Percentiles rank a stretch among this genome's conserved stretches.
phyloP scores from a whole-genome alignment of 805 yeast genomes.

The Starmerella sirachaensis region DNA sequence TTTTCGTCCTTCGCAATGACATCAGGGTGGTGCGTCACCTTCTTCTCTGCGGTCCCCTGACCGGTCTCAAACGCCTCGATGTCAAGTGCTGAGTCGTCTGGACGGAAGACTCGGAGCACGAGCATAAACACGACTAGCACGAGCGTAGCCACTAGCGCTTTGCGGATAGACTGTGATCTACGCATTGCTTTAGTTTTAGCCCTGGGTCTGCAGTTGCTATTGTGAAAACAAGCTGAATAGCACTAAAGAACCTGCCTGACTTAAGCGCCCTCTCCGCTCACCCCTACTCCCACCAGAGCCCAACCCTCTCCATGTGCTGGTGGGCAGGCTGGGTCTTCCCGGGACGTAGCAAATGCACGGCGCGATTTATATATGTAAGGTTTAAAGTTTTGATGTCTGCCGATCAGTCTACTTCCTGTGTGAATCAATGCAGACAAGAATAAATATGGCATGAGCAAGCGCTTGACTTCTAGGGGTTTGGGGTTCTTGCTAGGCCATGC shows the following conservation, averaged over 20 bases:
- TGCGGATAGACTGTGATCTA: constrained; percentile 8
- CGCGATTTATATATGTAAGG: too few relatives aligned
- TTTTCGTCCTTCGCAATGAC: neutral
- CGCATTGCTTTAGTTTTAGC: constrained; percentile 9
- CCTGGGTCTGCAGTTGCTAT: neutral
- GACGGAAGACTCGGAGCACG: constrained; percentile 10
- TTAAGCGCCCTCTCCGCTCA: too few relatives aligned
- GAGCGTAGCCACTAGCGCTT: constrained; percentile 9
- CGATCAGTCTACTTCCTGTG: too few relatives aligned
- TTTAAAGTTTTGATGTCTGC: too few relatives aligned
- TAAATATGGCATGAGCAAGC: neutral
- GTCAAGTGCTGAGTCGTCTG: constrained; percentile 1
- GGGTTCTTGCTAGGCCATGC: too few relatives aligned
- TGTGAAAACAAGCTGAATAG: neutral
- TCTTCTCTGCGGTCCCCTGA: neutral
- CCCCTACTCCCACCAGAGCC: too few relatives aligned
- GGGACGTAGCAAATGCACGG: too few relatives aligned
- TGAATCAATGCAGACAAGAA: too few relatives aligned
- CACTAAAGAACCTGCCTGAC: too few relatives aligned
- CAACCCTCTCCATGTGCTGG: too few relatives aligned
- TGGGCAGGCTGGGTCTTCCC: too few relatives aligned
- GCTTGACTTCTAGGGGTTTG: too few relatives aligned
- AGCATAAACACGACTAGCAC: constrained; percentile 13
- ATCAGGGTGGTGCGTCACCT: neutral
- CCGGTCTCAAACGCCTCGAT: neutral